phyloP scores from a whole-genome alignment of 305 asterid species.

The Solanum hybrid region DNA sequence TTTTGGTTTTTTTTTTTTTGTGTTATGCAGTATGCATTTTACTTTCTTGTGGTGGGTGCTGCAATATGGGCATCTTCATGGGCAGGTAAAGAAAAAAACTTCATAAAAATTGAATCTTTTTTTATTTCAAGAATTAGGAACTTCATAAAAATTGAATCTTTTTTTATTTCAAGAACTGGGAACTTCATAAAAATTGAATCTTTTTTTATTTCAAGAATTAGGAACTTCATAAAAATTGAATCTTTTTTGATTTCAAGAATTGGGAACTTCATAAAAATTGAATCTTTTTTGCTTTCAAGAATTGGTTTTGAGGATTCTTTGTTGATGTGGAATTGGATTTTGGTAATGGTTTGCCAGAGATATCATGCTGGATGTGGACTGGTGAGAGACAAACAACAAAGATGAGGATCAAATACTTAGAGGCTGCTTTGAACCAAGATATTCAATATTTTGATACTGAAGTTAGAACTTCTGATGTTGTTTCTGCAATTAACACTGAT shows the following conservation, averaged over 20 bases:
- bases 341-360: conserved; percentile 49
- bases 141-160: background rate
- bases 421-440: conserved; percentile 90
- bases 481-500: conserved; percentile 87
- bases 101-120: background rate
- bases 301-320: background rate
- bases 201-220: background rate
- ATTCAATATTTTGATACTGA: conserved; percentile 87
- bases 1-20: background rate
- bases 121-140: background rate
- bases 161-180: background rate
- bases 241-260: background rate
- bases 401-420: conserved; percentile 90
- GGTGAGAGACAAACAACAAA: conserved; percentile 96
- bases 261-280: background rate
- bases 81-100: conserved; percentile 56
- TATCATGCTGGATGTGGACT: conserved; percentile 99
- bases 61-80: conserved; percentile 99
- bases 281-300: background rate
- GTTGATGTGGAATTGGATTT: background rate
- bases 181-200: background rate
- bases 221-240: background rate
- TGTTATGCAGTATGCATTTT: conserved; percentile 79
- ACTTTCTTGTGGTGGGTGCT: conserved; percentile 99
- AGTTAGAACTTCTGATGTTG: conserved; percentile 92